A percentile compares a stretch with the other conserved stretches of the same genome.
Conservation (phyloP, 257 asterid genomes). For the Solanum virginianum region DNA sequence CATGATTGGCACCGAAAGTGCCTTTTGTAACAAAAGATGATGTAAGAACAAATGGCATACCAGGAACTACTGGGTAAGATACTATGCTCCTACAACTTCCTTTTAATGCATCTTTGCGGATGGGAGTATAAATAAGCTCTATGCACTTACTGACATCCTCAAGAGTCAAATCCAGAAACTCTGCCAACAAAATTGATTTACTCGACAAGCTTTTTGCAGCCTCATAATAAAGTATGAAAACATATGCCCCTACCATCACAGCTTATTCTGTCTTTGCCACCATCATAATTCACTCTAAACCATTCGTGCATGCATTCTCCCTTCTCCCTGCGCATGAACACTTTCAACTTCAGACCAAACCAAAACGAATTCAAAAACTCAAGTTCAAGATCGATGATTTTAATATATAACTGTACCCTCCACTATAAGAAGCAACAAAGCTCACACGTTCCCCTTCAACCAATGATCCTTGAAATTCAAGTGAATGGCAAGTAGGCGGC, state of each 20-base stretch:
- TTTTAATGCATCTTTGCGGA: conserved; percentile 72
- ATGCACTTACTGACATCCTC: conserved; percentile 60
- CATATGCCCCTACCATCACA: conserved; percentile 36
- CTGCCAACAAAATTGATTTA: conserved; percentile 27
- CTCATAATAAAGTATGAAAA: not conserved
- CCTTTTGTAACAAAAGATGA: not conserved
- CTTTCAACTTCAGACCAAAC: conserved; percentile 1
- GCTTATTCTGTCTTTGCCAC: conserved; percentile 49
- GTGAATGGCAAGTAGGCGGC: conserved; percentile 70
- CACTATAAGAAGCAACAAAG: conserved; percentile 63
- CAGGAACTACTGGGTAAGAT: conserved; percentile 69
- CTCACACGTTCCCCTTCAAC: conserved; percentile 66
- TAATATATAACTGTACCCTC: conserved; percentile 46
- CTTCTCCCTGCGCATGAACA: conserved; percentile 47
- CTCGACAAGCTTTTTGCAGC: conserved; percentile 2
- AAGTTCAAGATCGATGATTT: conserved; percentile 6
- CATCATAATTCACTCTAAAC: conserved; percentile 57
- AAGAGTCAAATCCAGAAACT: conserved; percentile 54
- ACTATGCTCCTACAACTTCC: conserved; percentile 44
- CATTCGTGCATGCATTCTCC: conserved; percentile 81
- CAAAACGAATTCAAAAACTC: not conserved
- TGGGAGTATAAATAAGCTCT: conserved; percentile 77
- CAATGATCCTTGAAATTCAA: conserved; percentile 77
- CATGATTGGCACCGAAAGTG: not conserved
- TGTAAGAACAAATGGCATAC: conserved; percentile 22